phyloP scores from a whole-genome alignment of 768 basidiomycete genomes.

The Tulasnella sp. region DNA sequence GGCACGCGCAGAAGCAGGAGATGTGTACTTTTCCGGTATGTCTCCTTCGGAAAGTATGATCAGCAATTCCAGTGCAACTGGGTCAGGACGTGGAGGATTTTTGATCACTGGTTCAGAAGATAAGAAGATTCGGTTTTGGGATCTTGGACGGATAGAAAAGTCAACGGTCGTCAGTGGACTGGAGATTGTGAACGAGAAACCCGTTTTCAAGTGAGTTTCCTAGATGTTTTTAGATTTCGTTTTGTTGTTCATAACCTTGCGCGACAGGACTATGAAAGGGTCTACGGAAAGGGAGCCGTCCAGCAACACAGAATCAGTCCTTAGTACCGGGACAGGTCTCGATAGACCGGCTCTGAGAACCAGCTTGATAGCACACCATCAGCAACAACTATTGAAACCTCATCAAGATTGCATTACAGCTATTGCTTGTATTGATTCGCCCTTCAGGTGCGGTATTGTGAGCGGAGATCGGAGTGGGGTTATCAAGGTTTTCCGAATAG shows the following conservation, averaged over 20 bases:
- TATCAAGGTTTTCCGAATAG: conserved; percentile 60
- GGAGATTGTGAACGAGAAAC: conserved; percentile 62
- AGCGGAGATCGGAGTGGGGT: conserved; percentile 82
- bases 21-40: background rate
- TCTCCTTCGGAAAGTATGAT: background rate
- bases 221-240: conserved; percentile 17
- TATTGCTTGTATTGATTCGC: conserved; percentile 76
- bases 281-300: background rate
- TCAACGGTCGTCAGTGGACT: conserved; percentile 69
- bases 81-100: conserved; percentile 40
- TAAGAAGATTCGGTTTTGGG: conserved; percentile 77
- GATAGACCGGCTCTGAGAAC: conserved; percentile 64
- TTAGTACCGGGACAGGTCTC: conserved; percentile 30
- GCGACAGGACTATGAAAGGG: conserved; percentile 4
- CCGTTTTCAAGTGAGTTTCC: conserved; percentile 52
- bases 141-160: conserved; percentile 56
- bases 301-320: conserved; percentile 12
- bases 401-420: conserved; percentile 88
- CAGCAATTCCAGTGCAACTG: conserved; percentile 2
- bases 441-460: conserved; percentile 85
- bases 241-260: background rate
- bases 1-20: conserved; percentile 5
- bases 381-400: conserved; percentile 69
- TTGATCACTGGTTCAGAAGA: conserved; percentile 87
- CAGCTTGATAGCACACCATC: conserved; percentile 64